phyloP scores from a whole-genome alignment of 2,329 filamentous ascomycete genomes.

The Aspergillus nomiae region DNA sequence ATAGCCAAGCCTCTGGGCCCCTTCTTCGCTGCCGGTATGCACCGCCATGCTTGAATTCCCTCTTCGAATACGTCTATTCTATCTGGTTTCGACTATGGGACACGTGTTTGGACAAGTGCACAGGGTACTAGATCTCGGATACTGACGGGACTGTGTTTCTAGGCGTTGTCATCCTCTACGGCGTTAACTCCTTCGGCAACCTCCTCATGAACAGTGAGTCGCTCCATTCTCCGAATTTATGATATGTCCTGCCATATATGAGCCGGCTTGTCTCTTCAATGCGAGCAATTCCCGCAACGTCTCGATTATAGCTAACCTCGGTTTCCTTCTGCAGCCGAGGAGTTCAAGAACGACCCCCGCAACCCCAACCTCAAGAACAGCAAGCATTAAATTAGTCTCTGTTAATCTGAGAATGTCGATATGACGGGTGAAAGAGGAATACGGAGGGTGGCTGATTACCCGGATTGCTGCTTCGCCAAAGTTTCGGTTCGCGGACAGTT shows the following conservation, averaged over 20 bases:
- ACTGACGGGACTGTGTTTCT: constrained; percentile 29
- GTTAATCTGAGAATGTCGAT: constrained; percentile 19
- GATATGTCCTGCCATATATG: neutral
- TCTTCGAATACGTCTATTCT: neutral
- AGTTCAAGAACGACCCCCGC: constrained; percentile 96
- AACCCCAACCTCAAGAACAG: constrained; percentile 57
- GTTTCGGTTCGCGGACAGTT: constrained; percentile 32
- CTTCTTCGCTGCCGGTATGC: constrained; percentile 93
- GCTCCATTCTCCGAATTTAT: neutral
- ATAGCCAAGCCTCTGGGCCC: constrained; percentile 87
- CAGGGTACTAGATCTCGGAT: constrained; percentile 8
- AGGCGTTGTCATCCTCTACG: constrained; percentile 88
- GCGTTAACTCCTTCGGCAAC: constrained; percentile 81
- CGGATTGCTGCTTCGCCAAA: constrained; percentile 25
- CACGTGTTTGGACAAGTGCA: neutral
- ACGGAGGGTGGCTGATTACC: constrained; percentile 21
- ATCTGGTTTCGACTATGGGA: neutral
- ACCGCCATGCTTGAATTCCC: neutral
- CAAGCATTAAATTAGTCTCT: constrained; percentile 38
- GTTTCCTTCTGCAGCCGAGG: constrained; percentile 64
- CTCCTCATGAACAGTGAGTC: constrained; percentile 76
- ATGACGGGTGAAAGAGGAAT: constrained; percentile 18
- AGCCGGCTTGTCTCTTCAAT: neutral
- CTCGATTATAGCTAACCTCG: constrained; percentile 23
- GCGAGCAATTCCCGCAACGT: neutral